Percentiles rank a stretch among this genome's conserved stretches.
Conservation (phyloP, 352 stramenopile species). For the Peronospora destructor region DNA sequence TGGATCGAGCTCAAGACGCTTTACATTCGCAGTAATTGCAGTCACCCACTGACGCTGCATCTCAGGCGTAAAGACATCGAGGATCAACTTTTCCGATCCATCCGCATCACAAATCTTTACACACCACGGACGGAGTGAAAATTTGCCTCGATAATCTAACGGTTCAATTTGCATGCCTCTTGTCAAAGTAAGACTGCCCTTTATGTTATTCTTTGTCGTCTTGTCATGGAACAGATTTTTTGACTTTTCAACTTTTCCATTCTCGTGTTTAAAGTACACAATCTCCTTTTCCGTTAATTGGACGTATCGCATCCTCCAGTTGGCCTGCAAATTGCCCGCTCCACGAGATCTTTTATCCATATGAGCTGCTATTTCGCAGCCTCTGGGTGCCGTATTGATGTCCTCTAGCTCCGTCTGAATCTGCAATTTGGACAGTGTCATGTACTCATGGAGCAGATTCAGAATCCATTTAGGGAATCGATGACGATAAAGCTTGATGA, state of each 20-base stretch:
- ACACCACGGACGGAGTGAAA: slow-evolving; percentile 55
- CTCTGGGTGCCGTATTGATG: slow-evolving; percentile 32
- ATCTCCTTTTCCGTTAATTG: slow-evolving; percentile 40
- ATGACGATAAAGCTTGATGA: slow-evolving; percentile 43
- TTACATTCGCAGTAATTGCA: slow-evolving; percentile 61
- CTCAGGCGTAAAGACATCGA: slow-evolving; percentile 54
- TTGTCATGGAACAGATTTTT: slow-evolving; percentile 58
- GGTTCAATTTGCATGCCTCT: slow-evolving; percentile 34
- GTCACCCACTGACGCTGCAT: slow-evolving; percentile 51
- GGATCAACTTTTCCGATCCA: slow-evolving; percentile 43
- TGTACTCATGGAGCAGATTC: slow-evolving; percentile 51
- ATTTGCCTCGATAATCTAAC: slow-evolving; percentile 58
- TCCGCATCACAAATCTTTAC: slow-evolving; percentile 45
- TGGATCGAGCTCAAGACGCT: slow-evolving; percentile 48
- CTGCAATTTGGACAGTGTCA: slow-evolving; percentile 48
- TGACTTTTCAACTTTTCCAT: slow-evolving; percentile 36
- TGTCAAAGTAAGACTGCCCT: slow-evolving; percentile 37
- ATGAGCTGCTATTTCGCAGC: slow-evolving; percentile 28
- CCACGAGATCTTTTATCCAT: slow-evolving; percentile 57
- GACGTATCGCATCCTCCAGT: slow-evolving; percentile 68
- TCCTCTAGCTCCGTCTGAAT: slow-evolving; percentile 49
- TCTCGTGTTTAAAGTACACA: slow-evolving; percentile 62
- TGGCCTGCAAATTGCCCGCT: slow-evolving; percentile 50
- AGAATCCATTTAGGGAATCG: slow-evolving; percentile 47
- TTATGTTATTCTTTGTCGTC: slow-evolving; percentile 36